Percentiles rank a stretch among this genome's conserved stretches.
phyloP scores from a whole-genome alignment of 371 early-diverging fungal genomes.

The Mucor plumbeus region DNA sequence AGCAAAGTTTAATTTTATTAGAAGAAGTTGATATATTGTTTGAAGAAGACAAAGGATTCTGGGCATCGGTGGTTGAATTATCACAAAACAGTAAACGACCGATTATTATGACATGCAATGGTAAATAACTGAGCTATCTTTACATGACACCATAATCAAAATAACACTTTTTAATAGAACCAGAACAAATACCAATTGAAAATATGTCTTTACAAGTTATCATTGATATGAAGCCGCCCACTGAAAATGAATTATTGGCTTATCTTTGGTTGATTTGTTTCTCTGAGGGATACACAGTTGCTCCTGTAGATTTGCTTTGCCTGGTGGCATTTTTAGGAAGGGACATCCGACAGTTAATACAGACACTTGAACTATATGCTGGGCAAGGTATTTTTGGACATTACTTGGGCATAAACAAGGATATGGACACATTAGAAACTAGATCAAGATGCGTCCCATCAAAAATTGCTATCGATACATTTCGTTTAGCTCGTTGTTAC shows the following conservation, averaged over 20 bases:
- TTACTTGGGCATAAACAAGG: slow-evolving; percentile 16
- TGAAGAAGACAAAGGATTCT: slow-evolving; percentile 85
- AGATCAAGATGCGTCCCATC: slow-evolving; percentile 14
- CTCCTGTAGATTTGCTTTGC: slow-evolving; percentile 36
- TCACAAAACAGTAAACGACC: slow-evolving; percentile 80
- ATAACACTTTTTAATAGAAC: slow-evolving; percentile 20
- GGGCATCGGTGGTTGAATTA: slow-evolving; percentile 71
- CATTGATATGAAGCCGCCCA: slow-evolving; percentile 29
- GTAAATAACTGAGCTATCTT: slow-evolving; percentile 26
- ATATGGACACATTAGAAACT: slow-evolving; percentile 5
- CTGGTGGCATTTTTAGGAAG: slow-evolving; percentile 32
- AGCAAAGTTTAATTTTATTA: slow-evolving; percentile 74
- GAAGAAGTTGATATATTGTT: slow-evolving; percentile 86
- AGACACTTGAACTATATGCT: slow-evolving; percentile 34
- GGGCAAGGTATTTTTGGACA: slow-evolving; percentile 21
- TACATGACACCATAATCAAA: too few species aligned
- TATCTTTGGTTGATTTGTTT: slow-evolving; percentile 49
- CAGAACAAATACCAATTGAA: slow-evolving; percentile 33
- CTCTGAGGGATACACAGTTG: slow-evolving; percentile 40
- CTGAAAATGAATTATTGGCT: slow-evolving; percentile 28
- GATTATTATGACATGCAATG: slow-evolving; percentile 83
- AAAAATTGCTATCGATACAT: slow-evolving; percentile 21
- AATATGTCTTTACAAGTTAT: slow-evolving; percentile 27
- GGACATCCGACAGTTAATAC: slow-evolving; percentile 43
- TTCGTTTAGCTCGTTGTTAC: slow-evolving; percentile 20